Conservation (phyloP, 2,329 filamentous ascomycete species). For the Cladobotryum protrusum region DNA sequence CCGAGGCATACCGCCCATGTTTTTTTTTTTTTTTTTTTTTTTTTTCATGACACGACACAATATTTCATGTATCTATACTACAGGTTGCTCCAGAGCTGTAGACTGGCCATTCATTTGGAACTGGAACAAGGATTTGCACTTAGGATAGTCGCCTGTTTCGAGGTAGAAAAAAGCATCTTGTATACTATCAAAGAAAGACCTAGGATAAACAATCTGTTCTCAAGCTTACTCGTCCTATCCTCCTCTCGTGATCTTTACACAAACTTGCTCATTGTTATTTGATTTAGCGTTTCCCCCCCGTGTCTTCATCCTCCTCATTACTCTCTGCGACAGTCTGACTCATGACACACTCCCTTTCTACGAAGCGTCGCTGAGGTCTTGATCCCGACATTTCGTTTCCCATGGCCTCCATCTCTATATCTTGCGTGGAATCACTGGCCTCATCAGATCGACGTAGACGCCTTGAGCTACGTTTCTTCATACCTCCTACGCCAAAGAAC, state of each 20-base stretch:
- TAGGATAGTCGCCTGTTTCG: background rate
- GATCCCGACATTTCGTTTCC: conserved; percentile 13
- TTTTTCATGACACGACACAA: background rate
- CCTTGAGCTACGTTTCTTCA: conserved; percentile 19
- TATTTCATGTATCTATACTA: conserved; percentile 4
- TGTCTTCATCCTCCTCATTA: conserved; percentile 15
- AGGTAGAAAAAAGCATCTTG: background rate
- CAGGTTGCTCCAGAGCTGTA: background rate
- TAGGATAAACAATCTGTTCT: conserved; percentile 8
- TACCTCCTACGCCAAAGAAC: conserved; percentile 21
- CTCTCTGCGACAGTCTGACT: conserved; percentile 32
- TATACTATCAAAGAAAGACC: conserved; percentile 19
- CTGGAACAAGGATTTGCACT: too few species aligned
- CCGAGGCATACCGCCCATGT: background rate
- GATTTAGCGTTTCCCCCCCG: background rate
- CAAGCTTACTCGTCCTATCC: too few species aligned
- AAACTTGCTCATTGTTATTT: background rate
- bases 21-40: conserved; percentile 8
- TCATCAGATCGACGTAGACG: conserved; percentile 23
- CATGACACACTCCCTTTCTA: conserved; percentile 31
- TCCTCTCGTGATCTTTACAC: background rate
- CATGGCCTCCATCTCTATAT: conserved; percentile 25
- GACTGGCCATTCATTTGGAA: background rate
- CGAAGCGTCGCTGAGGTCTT: conserved; percentile 14
- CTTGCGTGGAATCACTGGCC: conserved; percentile 22